A percentile compares a stretch with the other conserved stretches of the same genome.
phyloP scores from a whole-genome alignment of 345 rosid species.

The Camelina neglecta region DNA sequence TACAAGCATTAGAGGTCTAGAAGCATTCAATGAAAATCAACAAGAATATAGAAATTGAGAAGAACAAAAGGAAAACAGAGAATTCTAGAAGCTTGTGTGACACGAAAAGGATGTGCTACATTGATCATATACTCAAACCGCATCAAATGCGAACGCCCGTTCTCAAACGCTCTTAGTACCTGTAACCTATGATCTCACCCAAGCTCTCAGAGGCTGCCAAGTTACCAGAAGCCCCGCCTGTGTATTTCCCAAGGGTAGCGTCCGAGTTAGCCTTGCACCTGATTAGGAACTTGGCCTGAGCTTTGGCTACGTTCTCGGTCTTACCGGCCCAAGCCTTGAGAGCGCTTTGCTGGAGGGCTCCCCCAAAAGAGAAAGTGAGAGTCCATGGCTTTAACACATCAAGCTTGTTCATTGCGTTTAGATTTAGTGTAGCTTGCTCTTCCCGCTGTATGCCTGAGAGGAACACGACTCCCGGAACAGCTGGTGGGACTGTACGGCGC shows the following conservation, averaged over 20 bases:
- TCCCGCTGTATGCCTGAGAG: conserved; percentile 91
- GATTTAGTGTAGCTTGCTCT: conserved; percentile 80
- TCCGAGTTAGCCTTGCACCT: conserved; percentile 91
- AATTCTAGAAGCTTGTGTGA: too few relatives aligned
- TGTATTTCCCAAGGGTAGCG: conserved; percentile 79
- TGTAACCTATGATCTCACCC: conserved; percentile 74
- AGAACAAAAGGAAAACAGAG: too few relatives aligned
- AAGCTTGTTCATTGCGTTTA: conserved; percentile 89
- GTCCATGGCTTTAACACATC: conserved; percentile 88
- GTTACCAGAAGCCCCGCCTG: conserved; percentile 51
- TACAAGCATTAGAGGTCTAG: too few relatives aligned
- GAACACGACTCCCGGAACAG: conserved; percentile 89
- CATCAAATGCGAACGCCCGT: neutral
- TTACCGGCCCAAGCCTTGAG: conserved; percentile 91
- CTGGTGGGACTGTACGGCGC: conserved; percentile 84
- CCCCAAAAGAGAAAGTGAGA: conserved; percentile 91
- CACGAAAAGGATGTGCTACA: too few relatives aligned
- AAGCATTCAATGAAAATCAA: too few relatives aligned
- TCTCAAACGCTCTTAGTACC: conserved; percentile 52
- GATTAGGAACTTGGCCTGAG: conserved; percentile 69
- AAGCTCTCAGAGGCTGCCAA: conserved; percentile 84
- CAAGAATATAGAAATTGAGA: too few relatives aligned
- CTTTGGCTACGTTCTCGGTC: conserved; percentile 74
- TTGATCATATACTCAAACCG: neutral
- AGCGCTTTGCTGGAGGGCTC: conserved; percentile 93